These are phyloP conservation scores for Dipodascopsis tothii DNA, from an alignment of 805 yeast genomes.

Conservation along the genomic window DNA sequence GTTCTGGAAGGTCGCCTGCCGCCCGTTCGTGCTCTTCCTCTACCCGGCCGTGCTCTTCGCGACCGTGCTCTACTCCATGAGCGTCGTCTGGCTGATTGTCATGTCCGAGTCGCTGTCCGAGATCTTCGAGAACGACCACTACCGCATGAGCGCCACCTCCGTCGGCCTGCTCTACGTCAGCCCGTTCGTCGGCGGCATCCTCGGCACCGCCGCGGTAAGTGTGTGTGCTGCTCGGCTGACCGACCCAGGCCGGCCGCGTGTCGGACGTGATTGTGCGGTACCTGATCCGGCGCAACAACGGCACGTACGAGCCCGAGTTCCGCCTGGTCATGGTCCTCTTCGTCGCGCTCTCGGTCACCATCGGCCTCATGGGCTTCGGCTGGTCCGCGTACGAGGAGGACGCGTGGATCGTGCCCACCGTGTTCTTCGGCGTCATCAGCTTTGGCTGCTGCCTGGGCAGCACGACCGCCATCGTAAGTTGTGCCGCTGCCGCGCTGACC, in stretches of 20 bases:
- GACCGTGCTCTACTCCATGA: conserved; percentile 45
- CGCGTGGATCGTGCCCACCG: conserved; percentile 50
- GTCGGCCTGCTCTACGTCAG: conserved; percentile 20
- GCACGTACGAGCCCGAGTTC: conserved; percentile 58
- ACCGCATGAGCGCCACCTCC: conserved; percentile 15
- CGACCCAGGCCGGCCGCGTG: conserved; percentile 38
- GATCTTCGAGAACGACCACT: conserved; percentile 40
- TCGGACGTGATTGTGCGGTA: conserved; percentile 44
- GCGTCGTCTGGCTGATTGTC: conserved; percentile 58
- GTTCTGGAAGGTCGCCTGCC: conserved; percentile 48
- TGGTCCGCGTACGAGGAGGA: conserved; percentile 46
- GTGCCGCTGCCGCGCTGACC: background rate
- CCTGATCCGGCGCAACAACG: conserved; percentile 42
- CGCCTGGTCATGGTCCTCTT: conserved; percentile 49
- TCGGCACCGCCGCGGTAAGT: conserved; percentile 42
- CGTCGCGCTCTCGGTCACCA: conserved; percentile 36
- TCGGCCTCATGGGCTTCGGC: conserved; percentile 58
- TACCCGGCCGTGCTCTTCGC: conserved; percentile 50
- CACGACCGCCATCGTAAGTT: conserved; percentile 43
- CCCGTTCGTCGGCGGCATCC: conserved; percentile 42
- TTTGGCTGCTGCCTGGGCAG: conserved; percentile 57
- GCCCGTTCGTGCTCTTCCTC: conserved; percentile 45
- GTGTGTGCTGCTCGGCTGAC: background rate
- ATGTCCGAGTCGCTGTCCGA: conserved; percentile 50
- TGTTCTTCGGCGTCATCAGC: conserved; percentile 49